A percentile compares a stretch with the other conserved stretches of the same genome.
phyloP scores from a whole-genome alignment of 2,329 filamentous ascomycete species.

The Fusarium buxicola region DNA sequence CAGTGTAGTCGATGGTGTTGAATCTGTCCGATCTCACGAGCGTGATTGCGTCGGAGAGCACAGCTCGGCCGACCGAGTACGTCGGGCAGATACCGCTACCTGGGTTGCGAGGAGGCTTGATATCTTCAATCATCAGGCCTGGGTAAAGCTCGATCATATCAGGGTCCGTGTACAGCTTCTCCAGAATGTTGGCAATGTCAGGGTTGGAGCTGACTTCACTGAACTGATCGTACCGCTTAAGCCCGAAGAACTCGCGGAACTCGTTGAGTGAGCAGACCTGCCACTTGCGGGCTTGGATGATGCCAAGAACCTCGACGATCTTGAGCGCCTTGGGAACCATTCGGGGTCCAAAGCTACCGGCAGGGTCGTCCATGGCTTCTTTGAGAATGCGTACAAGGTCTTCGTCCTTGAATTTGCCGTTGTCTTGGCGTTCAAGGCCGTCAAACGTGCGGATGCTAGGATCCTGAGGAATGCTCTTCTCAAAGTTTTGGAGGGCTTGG shows the following conservation, averaged over 20 bases:
- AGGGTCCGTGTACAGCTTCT: slow-evolving; percentile 70
- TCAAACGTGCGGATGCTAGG: slow-evolving; percentile 62
- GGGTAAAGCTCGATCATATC: slow-evolving; percentile 78
- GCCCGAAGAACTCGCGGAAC: slow-evolving; percentile 71
- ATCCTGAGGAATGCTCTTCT: slow-evolving; percentile 48
- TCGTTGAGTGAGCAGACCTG: slow-evolving; percentile 72
- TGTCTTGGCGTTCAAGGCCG: slow-evolving; percentile 57
- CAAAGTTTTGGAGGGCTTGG: slow-evolving; percentile 33
- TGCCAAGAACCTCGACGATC: slow-evolving; percentile 71
- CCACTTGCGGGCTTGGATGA: slow-evolving; percentile 71
- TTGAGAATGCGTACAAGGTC: slow-evolving; percentile 68
- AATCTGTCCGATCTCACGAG: slow-evolving; percentile 71
- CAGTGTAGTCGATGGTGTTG: slow-evolving; percentile 63
- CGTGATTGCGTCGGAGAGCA: slow-evolving; percentile 69
- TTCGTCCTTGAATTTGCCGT: slow-evolving; percentile 67
- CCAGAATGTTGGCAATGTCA: slow-evolving; percentile 66
- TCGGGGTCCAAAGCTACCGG: slow-evolving; percentile 68
- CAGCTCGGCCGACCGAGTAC: slow-evolving; percentile 65
- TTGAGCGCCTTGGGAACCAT: slow-evolving; percentile 69
- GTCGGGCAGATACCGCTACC: slow-evolving; percentile 55
- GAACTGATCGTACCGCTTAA: slow-evolving; percentile 67
- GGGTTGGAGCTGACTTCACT: slow-evolving; percentile 68
- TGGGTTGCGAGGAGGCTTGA: slow-evolving; percentile 62
- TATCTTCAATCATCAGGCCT: slow-evolving; percentile 71
- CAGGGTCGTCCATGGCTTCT: slow-evolving; percentile 69